phyloP scores from a whole-genome alignment of 148 eudicot species.

The Pharnaceum exiguum region DNA sequence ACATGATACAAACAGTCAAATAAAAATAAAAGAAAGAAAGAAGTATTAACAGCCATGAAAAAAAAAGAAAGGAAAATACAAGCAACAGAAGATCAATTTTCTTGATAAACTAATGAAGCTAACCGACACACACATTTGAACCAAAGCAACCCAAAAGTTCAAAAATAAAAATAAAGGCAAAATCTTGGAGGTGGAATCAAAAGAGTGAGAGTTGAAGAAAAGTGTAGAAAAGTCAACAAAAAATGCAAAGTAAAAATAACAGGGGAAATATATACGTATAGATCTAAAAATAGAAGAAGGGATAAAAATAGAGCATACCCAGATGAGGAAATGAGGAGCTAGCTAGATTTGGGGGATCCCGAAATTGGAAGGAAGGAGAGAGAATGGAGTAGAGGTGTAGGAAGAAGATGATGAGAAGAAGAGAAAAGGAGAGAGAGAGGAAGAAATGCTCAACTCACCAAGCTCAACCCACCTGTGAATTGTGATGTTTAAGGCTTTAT shows the following conservation, averaged over 20 bases:
- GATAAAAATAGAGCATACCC: slow-evolving; percentile 4
- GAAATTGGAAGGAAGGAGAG: slow-evolving; percentile 14
- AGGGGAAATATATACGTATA: neutral
- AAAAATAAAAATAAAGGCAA: neutral
- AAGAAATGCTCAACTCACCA: too few species aligned
- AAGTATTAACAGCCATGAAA: too few species aligned
- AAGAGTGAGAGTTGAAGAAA: neutral
- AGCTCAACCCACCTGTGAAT: too few species aligned
- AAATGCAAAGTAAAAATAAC: neutral
- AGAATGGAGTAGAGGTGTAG: too few species aligned
- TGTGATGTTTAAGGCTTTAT: too few species aligned
- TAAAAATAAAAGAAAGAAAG: too few species aligned
- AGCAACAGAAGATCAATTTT: too few species aligned
- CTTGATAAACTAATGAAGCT: too few species aligned
- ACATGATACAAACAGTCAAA: too few species aligned
- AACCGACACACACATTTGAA: too few species aligned
- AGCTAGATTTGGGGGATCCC: slow-evolving; percentile 55
- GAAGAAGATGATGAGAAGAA: too few species aligned
- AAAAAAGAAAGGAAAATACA: too few species aligned
- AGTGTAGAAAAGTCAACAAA: neutral
- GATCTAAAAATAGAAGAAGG: slow-evolving; percentile 9
- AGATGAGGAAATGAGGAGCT: slow-evolving; percentile 13
- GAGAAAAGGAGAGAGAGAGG: slow-evolving; percentile 6
- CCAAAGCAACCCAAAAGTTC: neutral
- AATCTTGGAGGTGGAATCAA: neutral